Percentiles rank a stretch among this genome's conserved stretches.
Evolutionary conservation across 352 stramenopile species (phyloP).

Genomic region (Aphanomyces astaci): DNA sequence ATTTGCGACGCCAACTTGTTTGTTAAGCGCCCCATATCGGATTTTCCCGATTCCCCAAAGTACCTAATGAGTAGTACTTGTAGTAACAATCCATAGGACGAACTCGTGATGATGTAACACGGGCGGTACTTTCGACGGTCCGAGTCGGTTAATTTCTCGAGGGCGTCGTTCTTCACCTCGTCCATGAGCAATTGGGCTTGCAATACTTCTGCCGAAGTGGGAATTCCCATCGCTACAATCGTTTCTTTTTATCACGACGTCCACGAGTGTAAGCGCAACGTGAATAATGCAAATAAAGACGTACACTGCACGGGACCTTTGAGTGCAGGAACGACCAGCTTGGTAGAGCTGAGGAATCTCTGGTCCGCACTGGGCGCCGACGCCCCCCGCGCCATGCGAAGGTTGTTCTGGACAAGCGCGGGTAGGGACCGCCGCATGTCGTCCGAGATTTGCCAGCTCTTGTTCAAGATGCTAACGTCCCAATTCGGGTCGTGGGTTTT

Average conservation of each 20-base stretch:
- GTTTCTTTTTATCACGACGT: too few species aligned
- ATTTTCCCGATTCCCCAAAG: constrained; percentile 10
- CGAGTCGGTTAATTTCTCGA: neutral
- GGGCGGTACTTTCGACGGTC: constrained; percentile 12
- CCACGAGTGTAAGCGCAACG: too few species aligned
- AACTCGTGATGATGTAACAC: neutral
- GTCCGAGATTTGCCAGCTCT: constrained; percentile 61
- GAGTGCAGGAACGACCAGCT: constrained; percentile 13
- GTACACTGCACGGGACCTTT: constrained; percentile 1
- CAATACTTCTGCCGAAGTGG: neutral
- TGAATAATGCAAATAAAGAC: neutral
- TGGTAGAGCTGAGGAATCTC: constrained; percentile 9
- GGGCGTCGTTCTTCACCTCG: constrained; percentile 17
- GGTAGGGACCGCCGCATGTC: constrained; percentile 51
- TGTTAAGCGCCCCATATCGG: constrained; percentile 7
- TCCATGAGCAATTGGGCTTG: constrained; percentile 1
- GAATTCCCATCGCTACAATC: neutral
- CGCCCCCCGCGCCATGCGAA: neutral
- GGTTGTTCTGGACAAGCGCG: constrained; percentile 45
- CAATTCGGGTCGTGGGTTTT: constrained; percentile 29
- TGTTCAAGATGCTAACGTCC: constrained; percentile 67
- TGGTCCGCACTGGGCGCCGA: neutral
- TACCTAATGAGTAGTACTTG: neutral
- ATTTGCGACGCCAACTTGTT: constrained; percentile 17
- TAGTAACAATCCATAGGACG: too few species aligned